A percentile compares a stretch with the other conserved stretches of the same genome.
Evolutionary conservation across 2,329 filamentous ascomycete genomes (phyloP).

Genomic region (Chrysosporium keratinophilum): DNA sequence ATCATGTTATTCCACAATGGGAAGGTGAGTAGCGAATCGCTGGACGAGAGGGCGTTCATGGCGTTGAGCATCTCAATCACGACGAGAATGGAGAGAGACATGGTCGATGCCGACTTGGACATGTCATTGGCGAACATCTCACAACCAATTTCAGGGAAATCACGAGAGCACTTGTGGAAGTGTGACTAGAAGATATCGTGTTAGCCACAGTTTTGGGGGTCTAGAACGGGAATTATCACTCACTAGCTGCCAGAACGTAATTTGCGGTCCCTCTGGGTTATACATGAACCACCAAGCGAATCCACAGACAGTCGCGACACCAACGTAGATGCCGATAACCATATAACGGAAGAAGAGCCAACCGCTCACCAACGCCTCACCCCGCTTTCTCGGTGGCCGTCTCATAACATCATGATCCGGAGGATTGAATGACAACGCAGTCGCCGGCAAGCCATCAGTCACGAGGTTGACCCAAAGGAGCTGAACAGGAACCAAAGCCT

Average conservation of each 20-base stretch:
- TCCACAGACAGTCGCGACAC: conserved; percentile 84
- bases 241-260: conserved; percentile 75
- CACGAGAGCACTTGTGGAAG: conserved; percentile 82
- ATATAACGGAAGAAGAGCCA: conserved; percentile 98
- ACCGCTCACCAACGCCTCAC: conserved; percentile 82
- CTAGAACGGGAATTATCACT: conserved; percentile 20
- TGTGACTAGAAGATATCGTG: conserved; percentile 43
- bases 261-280: conserved; percentile 79
- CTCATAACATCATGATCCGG: conserved; percentile 98
- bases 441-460: conserved; percentile 91
- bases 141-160: conserved; percentile 85
- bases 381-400: conserved; percentile 77
- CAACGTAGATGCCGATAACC: conserved; percentile 91
- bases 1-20: conserved; percentile 99
- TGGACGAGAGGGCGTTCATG: conserved; percentile 93
- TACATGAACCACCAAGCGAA: conserved; percentile 99
- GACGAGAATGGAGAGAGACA: conserved; percentile 82
- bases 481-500: conserved; percentile 92
- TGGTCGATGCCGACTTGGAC: conserved; percentile 81
- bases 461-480: conserved; percentile 98
- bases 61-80: conserved; percentile 99
- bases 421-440: conserved; percentile 94
- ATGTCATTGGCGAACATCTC: conserved; percentile 79
- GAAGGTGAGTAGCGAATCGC: conserved; percentile 83
- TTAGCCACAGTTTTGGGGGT: conserved; percentile 6